Evolutionary conservation across 176 grass and related monocot species (phyloP).

Genomic region (Otatea glauca): DNA sequence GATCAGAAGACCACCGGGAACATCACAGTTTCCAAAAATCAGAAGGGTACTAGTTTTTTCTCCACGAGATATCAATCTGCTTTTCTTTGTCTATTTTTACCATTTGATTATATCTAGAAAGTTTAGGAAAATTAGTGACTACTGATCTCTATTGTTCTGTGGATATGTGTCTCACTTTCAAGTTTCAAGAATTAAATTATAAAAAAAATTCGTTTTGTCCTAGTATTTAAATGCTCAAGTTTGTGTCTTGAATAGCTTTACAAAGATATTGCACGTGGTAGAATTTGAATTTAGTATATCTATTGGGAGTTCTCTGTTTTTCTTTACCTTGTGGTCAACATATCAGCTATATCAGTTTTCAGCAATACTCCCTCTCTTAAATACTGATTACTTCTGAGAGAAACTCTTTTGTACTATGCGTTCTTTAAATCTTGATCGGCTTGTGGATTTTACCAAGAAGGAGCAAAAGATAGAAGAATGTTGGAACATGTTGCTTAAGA

Average conservation of each 20-base stretch:
- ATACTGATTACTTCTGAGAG: not conserved
- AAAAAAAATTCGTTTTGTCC: not conserved
- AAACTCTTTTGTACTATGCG: not conserved
- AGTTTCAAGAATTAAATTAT: not conserved
- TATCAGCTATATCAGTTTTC: not conserved
- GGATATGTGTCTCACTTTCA: not conserved
- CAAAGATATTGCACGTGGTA: no score
- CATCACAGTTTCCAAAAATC: no score
- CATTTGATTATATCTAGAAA: not conserved
- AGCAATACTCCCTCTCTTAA: not conserved
- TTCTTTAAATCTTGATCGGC: not conserved
- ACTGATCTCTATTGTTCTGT: not conserved
- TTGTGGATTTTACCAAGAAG: not conserved
- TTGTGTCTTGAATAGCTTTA: not conserved
- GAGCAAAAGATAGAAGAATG: not conserved
- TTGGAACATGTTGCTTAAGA: conserved; percentile 5
- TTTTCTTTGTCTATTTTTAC: not conserved
- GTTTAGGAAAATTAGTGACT: not conserved
- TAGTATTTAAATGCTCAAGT: not conserved
- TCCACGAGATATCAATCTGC: no score
- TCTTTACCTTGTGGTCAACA: no score
- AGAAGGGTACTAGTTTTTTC: no score
- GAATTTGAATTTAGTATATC: no score
- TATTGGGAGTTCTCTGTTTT: no score
- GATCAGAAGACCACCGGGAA: no score